Percentiles rank a stretch among this genome's conserved stretches.
Conservation (phyloP, 108 stramenopile species). For the Cyclotella baltica region DNA sequence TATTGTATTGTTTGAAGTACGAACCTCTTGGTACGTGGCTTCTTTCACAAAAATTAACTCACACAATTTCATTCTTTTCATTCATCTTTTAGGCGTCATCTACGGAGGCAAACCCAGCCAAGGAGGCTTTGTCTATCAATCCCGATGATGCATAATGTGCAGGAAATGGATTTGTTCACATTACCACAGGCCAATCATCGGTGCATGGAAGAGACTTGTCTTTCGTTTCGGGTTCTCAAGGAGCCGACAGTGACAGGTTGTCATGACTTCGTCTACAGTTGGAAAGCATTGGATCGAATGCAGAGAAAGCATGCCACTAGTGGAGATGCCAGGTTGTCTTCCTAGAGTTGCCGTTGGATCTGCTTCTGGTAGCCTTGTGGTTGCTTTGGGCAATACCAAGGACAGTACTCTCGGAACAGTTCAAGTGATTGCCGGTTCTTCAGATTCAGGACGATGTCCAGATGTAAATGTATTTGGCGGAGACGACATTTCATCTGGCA, state of each 20-base stretch:
- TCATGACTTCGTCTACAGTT: conserved; percentile 6
- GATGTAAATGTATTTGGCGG: conserved; percentile 25
- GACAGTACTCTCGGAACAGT: conserved; percentile 22
- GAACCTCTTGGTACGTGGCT: too few species aligned
- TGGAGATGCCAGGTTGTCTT: conserved; percentile 12
- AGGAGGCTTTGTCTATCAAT: conserved; percentile 34
- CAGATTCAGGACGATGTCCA: conserved; percentile 17
- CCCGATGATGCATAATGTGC: conserved; percentile 28
- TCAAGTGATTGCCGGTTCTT: conserved; percentile 20
- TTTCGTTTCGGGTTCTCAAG: conserved; percentile 24
- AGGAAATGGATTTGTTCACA: conserved; percentile 19
- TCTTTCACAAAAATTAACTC: background rate
- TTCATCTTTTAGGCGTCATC: conserved; percentile 8
- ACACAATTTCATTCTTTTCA: background rate
- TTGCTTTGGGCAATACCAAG: conserved; percentile 23
- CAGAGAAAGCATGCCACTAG: background rate
- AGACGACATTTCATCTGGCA: conserved; percentile 19
- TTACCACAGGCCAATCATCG: conserved; percentile 7
- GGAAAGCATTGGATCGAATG: too few species aligned
- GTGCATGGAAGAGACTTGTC: conserved; percentile 19
- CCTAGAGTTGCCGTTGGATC: conserved; percentile 5
- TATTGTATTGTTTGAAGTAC: too few species aligned
- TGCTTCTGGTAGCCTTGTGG: conserved; percentile 15
- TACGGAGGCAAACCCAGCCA: conserved; percentile 26
- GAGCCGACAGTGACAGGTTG: conserved; percentile 4